Conservation (phyloP, 1,139 yeast species). For the Pichia norvegensis region DNA sequence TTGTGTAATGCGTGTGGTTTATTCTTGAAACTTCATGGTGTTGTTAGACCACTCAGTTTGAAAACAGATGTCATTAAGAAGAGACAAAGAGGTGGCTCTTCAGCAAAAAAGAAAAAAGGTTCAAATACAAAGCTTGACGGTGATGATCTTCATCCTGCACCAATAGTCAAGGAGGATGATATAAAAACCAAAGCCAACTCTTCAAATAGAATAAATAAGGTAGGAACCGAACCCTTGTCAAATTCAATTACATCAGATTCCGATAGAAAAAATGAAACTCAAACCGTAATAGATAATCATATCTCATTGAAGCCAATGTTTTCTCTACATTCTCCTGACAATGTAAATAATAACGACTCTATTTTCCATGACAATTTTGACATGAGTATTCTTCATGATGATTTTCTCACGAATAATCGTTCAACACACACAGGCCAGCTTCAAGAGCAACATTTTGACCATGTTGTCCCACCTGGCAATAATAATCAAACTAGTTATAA, state of each 20-base stretch:
- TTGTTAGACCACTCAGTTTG: conserved; percentile 81
- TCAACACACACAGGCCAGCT: background rate
- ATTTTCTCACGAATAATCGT: background rate
- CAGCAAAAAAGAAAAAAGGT: conserved; percentile 19
- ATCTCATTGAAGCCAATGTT: background rate
- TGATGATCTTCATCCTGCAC: conserved; percentile 27
- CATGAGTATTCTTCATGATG: background rate
- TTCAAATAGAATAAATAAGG: background rate
- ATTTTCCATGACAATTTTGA: background rate
- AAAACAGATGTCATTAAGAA: conserved; percentile 92
- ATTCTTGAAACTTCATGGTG: conserved; percentile 85
- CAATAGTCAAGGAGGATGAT: conserved; percentile 14
- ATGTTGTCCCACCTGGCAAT: background rate
- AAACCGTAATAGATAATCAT: background rate
- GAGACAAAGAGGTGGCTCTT: conserved; percentile 35
- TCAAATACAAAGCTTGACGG: conserved; percentile 17
- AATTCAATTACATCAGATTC: background rate
- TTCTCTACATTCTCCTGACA: background rate
- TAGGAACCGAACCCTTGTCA: background rate
- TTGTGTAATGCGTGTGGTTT: conserved; percentile 94
- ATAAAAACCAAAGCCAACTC: background rate
- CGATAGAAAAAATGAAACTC: too few species aligned
- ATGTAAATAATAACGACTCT: background rate
- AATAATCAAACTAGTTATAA: background rate
- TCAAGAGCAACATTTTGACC: background rate